Evolutionary conservation across 2,329 filamentous ascomycete species (phyloP), one percentile per base, ranked within the genome.

Genomic region (Cercospora sp.): DNA sequence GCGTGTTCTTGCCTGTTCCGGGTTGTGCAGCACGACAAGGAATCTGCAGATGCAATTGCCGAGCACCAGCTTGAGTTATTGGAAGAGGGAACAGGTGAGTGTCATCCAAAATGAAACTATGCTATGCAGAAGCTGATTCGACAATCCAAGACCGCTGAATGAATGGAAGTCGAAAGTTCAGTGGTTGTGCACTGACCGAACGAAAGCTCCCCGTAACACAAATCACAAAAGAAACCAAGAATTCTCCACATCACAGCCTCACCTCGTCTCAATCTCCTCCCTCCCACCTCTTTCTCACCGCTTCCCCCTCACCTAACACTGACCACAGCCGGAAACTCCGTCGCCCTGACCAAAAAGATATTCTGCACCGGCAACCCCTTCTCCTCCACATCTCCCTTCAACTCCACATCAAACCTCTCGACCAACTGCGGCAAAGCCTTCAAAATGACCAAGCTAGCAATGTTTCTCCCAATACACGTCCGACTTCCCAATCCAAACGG

Each of bases 391-490:
- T 51, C 37, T 10, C 49, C 28, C 37, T 37, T 49, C 2, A 67
- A 26, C 53, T 67, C 63, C 21, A 68, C 59, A 59, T 68, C 59
- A 63, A 68, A 68, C 34, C 49, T 61, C 24, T 55, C 59, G 2
- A 65, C 63, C 58, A 68, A 45, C 45, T 37, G 30, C 30, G 58
- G 49, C 57, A 68, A 26, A 9, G 60, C 60, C 58, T 65, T 68
- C 57, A 65, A 45, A 51, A 68, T 68, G 3, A 68, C 66, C 16
- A 68, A 37, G 24, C 34, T 65, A 1, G 66, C 66, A 32, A 68
- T 65, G 51, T 68, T 68, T 62, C 64, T 65, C 21, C 66, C 66
- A 49, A 68, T 65, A 34, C 66, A 68, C 5, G 62, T 68, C 32
- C 66, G 26, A 55, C 61, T 65, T 1, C 66, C 66, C n/a, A 68